These are phyloP conservation scores for Syzygium syzygioides DNA, from an alignment of 441 rosid species.

Conservation along the genomic window DNA sequence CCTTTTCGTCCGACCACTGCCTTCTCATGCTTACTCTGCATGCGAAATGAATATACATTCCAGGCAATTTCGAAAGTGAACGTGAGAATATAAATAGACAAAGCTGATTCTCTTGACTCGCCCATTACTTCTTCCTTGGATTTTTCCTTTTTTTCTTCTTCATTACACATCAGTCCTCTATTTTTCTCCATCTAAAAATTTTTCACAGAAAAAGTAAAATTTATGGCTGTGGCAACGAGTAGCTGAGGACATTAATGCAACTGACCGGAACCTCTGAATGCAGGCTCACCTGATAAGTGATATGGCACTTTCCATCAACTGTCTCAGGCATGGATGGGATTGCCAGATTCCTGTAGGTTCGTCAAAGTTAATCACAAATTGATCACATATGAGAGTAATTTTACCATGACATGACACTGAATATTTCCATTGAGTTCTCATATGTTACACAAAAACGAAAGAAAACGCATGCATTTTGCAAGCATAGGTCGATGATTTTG, in stretches of 20 bases:
- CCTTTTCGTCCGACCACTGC: conserved; percentile 48
- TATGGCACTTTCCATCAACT: conserved; percentile 66
- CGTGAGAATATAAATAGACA: neutral
- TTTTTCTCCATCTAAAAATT: conserved; percentile 51
- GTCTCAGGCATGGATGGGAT: conserved; percentile 47
- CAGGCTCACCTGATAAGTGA: conserved; percentile 43
- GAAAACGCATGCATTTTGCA: neutral
- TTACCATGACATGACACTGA: neutral
- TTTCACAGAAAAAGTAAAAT: too few species aligned
- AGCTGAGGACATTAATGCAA: neutral
- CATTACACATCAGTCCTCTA: conserved; percentile 69
- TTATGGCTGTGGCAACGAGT: neutral
- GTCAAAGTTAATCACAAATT: neutral
- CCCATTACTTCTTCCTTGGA: conserved; percentile 94
- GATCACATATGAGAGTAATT: neutral
- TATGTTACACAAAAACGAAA: neutral
- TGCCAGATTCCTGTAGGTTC: conserved; percentile 21
- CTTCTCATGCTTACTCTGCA: conserved; percentile 49
- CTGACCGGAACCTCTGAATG: neutral
- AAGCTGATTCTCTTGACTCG: conserved; percentile 6
- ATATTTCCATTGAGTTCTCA: neutral
- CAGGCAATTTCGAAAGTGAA: neutral
- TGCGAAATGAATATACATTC: neutral
- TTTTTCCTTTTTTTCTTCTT: conserved; percentile 61
- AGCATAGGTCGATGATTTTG: neutral